Conservation (phyloP, 768 basidiomycete species). For the Mycena albidolilacea region DNA sequence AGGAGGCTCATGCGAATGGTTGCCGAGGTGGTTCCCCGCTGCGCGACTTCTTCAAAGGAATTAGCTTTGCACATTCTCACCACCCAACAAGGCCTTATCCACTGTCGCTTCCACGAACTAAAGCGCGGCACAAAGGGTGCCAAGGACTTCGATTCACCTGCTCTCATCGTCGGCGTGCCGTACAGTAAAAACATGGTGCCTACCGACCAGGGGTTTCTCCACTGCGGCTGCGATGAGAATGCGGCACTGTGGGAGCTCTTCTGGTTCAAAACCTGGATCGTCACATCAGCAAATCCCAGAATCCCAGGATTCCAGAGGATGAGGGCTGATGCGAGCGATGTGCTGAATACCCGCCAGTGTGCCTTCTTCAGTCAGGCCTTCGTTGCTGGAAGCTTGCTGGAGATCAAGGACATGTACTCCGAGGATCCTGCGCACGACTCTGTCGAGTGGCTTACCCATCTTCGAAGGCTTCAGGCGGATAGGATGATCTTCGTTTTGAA, state of each 20-base stretch:
- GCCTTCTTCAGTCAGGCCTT: background rate
- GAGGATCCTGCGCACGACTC: background rate
- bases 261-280: background rate
- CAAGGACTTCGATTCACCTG: background rate
- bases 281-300: background rate
- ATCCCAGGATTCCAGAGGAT: background rate
- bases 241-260: background rate
- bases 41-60: background rate
- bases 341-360: background rate
- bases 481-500: background rate
- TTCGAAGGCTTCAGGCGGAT: background rate
- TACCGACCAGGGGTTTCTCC: background rate
- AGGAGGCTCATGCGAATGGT: background rate
- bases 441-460: background rate
- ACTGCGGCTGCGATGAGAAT: background rate
- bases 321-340: background rate
- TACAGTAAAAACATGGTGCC: background rate
- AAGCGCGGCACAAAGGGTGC: background rate
- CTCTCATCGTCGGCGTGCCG: background rate
- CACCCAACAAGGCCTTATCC: background rate
- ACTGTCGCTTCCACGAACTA: background rate
- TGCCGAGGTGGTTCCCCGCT: background rate
- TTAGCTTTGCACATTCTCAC: background rate
- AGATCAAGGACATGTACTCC: background rate
- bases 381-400: background rate